Evolutionary conservation across 768 basidiomycete species (phyloP).

Genomic region (Jaapia argillacea): DNA sequence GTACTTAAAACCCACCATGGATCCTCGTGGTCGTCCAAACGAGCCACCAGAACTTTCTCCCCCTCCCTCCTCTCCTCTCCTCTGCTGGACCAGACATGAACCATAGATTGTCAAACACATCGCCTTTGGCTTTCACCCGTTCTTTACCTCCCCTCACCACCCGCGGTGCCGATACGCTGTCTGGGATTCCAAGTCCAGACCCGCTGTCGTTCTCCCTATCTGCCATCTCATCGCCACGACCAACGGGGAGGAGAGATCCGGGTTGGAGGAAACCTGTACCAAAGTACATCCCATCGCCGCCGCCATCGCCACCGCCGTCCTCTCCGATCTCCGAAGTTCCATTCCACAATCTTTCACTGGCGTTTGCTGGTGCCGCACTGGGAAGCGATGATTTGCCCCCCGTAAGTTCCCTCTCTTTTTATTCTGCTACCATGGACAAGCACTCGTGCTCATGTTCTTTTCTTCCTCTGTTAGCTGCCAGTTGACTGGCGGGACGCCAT

Average conservation of each 20-base stretch:
- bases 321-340: too few species aligned
- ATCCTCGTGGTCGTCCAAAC: too few species aligned
- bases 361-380: not conserved
- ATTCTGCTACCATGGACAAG: not conserved
- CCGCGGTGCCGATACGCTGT: too few species aligned
- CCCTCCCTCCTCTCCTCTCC: too few species aligned
- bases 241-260: constrained; percentile 18
- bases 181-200: too few species aligned
- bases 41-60: too few species aligned
- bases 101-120: too few species aligned
- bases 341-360: not conserved
- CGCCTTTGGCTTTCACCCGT: too few species aligned
- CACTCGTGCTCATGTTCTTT: not conserved
- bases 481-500: constrained; percentile 16
- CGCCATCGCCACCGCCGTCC: constrained; percentile 23
- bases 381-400: constrained; percentile 15
- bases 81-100: too few species aligned
- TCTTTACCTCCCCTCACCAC: too few species aligned
- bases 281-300: constrained; percentile 54
- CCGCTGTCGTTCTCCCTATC: not conserved
- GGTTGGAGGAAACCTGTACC: constrained; percentile 70
- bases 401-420: constrained; percentile 8
- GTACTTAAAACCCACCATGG: too few species aligned
- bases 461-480: constrained; percentile 12
- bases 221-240: too few species aligned